Evolutionary conservation across 1,284 basidiomycete genomes (phyloP), one percentile per base, ranked within the genome.

Genomic region (Mycosarcoma maydis): DNA sequence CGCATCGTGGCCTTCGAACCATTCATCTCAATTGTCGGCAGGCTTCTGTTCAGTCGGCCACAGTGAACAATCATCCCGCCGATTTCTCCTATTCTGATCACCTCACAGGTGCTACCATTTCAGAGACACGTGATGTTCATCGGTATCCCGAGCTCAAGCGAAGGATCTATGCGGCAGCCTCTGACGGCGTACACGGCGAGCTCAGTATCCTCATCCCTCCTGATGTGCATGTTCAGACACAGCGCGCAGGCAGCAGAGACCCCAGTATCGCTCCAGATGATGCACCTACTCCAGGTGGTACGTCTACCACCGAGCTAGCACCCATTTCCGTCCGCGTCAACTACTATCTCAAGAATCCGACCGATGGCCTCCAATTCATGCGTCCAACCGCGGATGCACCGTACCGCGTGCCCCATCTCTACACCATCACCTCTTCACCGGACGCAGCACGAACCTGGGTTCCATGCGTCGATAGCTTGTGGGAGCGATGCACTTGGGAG

Each of bases 401-500:
- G 66, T 89, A 91, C 78, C 92, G 94, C 77, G 86, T 74, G 8
- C 76, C 94, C 26, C 96, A 98, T 83, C 89, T 91, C 51, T 98
- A 91, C 78, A 94, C 94, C 3, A 90, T 90, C 3, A 90, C 94
- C 0, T 91, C 92, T 0, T 91, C 90, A 4, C 89, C 92, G 6
- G 92, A 96, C 78, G 87, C 92, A 11, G 92, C 95, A 8, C 86
- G 96, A 72, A 93, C 92, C 75, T 99, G 96, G 96, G 90, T 98
- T 10, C 96, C 96, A 4, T 99, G 96, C 76, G 84, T 98, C 13
- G 96, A 99, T 82, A 92, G 89, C 78, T 83, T 95, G 13, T 97
- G 93, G 92, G 95, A 97, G 83, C 89, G 92, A 76, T 97, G 92
- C 77, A 96, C 95, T 3, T 99, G 96, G 96, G 96, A 98, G 80